Percentiles rank a stretch among this genome's conserved stretches.
These are phyloP conservation scores for Rhodotorula mucilaginosa DNA, from an alignment of 1,284 basidiomycete genomes.

Conservation along the genomic window DNA sequence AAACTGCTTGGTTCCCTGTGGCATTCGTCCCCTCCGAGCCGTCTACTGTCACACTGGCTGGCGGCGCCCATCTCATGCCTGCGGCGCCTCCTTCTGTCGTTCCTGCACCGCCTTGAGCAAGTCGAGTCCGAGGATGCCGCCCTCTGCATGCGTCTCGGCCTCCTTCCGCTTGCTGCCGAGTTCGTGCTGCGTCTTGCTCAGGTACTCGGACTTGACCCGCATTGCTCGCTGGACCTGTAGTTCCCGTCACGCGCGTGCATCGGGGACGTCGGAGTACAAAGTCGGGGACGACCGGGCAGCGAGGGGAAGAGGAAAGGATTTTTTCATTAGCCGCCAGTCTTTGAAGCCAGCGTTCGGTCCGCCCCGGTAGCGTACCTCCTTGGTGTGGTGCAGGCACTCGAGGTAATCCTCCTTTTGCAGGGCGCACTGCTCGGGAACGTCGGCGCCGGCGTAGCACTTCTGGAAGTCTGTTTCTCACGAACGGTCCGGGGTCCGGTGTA, in stretches of 20 bases:
- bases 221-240: slow-evolving; percentile 43
- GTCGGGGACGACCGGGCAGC: background rate
- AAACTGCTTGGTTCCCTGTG: background rate
- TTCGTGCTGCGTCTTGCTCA: slow-evolving; percentile 40
- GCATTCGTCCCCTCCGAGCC: background rate
- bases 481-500: background rate
- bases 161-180: slow-evolving; percentile 39
- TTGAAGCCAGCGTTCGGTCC: background rate
- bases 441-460: slow-evolving; percentile 84
- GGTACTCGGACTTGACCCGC: slow-evolving; percentile 43
- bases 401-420: slow-evolving; percentile 81
- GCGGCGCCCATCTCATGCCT: background rate
- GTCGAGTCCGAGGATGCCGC: slow-evolving; percentile 33
- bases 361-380: slow-evolving; percentile 64
- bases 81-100: slow-evolving; percentile 1
- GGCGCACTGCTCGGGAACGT: slow-evolving; percentile 70
- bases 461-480: slow-evolving; percentile 48
- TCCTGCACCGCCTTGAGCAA: slow-evolving; percentile 19
- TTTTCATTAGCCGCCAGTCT: background rate
- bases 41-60: too few species aligned
- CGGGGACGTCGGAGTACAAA: too few species aligned
- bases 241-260: background rate
- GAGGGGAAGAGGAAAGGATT: background rate
- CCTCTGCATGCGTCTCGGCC: slow-evolving; percentile 28
- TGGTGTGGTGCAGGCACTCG: slow-evolving; percentile 86